Evolutionary conservation across 352 stramenopile genomes (phyloP).

Genomic region (Phytophthora quininea): DNA sequence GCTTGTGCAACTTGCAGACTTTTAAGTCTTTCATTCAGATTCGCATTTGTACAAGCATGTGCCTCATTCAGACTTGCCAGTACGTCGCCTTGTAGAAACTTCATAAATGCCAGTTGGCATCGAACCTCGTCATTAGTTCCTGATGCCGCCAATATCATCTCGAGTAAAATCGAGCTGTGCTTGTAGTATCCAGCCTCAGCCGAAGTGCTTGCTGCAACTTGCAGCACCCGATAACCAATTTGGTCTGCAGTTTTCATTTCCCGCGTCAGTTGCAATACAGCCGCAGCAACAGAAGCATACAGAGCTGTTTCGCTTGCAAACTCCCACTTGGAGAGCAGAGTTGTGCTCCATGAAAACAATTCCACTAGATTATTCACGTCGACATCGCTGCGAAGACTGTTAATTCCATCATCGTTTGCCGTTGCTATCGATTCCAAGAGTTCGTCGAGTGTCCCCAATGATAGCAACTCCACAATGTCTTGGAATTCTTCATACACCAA

Average conservation of each 20-base stretch:
- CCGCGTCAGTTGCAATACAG: background rate
- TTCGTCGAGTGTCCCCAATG: slow-evolving; percentile 25
- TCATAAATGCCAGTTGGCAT: slow-evolving; percentile 36
- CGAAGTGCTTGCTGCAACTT: slow-evolving; percentile 17
- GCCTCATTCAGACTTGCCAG: slow-evolving; percentile 6
- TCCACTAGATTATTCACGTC: slow-evolving; percentile 12
- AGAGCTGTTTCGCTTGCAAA: slow-evolving; percentile 33
- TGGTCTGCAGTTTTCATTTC: no score
- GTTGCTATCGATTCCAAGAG: slow-evolving; percentile 24
- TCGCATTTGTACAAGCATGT: slow-evolving; percentile 9
- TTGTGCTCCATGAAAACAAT: slow-evolving; percentile 30
- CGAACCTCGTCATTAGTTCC: background rate
- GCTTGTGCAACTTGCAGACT: slow-evolving; percentile 32
- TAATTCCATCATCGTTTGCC: background rate
- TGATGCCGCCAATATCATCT: slow-evolving; percentile 3
- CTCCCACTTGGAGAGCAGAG: slow-evolving; percentile 20
- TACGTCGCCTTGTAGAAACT: slow-evolving; percentile 39
- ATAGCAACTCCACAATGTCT: slow-evolving; percentile 14
- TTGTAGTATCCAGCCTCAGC: slow-evolving; percentile 35
- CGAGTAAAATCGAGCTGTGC: slow-evolving; percentile 25
- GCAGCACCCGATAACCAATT: slow-evolving; percentile 2
- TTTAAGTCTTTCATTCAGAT: slow-evolving; percentile 6
- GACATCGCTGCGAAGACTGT: no score
- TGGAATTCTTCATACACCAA: slow-evolving; percentile 41
- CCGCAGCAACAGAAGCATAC: slow-evolving; percentile 32